These are phyloP conservation scores for Cadophora luteo-olivacea DNA, from an alignment of 2,329 filamentous ascomycete species.

Conservation along the genomic window DNA sequence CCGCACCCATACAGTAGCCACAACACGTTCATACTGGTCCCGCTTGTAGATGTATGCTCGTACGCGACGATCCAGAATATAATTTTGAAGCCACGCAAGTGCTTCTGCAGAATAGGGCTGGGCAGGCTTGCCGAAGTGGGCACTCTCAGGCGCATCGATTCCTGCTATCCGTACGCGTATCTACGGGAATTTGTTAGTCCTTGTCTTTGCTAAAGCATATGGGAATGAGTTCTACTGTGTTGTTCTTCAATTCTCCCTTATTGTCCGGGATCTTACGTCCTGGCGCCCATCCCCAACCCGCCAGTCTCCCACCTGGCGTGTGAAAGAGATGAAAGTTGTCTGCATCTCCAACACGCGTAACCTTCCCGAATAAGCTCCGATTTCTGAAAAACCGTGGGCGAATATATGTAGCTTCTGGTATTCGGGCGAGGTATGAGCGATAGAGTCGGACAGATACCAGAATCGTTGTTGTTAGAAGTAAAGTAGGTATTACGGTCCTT, in stretches of 20 bases:
- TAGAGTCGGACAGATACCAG: slow-evolving; percentile 66
- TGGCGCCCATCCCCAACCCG: slow-evolving; percentile 92
- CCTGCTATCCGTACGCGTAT: slow-evolving; percentile 90
- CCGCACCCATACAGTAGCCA: slow-evolving; percentile 83
- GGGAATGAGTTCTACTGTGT: slow-evolving; percentile 64
- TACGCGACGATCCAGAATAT: slow-evolving; percentile 75
- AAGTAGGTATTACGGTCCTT: slow-evolving; percentile 58
- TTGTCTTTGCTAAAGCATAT: slow-evolving; percentile 11
- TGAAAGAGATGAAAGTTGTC: slow-evolving; percentile 96
- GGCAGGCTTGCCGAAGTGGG: slow-evolving; percentile 88
- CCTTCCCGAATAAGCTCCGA: slow-evolving; percentile 80
- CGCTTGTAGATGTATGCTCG: slow-evolving; percentile 82
- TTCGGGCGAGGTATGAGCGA: slow-evolving; percentile 80
- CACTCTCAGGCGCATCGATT: slow-evolving; percentile 89
- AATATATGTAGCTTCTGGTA: slow-evolving; percentile 79
- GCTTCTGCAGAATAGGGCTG: slow-evolving; percentile 88
- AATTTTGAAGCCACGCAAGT: slow-evolving; percentile 76
- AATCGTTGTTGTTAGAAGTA: slow-evolving; percentile 61
- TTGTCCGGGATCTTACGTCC: slow-evolving; percentile 72
- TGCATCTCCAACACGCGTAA: slow-evolving; percentile 94
- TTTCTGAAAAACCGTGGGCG: slow-evolving; percentile 76
- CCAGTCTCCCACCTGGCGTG: slow-evolving; percentile 85
- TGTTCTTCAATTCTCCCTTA: slow-evolving; percentile 72
- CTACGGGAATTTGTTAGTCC: slow-evolving; percentile 50
- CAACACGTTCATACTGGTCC: slow-evolving; percentile 92